Evolutionary conservation across 2,329 filamentous ascomycete genomes (phyloP).

Genomic region (Sporothrix euskadiensis): DNA sequence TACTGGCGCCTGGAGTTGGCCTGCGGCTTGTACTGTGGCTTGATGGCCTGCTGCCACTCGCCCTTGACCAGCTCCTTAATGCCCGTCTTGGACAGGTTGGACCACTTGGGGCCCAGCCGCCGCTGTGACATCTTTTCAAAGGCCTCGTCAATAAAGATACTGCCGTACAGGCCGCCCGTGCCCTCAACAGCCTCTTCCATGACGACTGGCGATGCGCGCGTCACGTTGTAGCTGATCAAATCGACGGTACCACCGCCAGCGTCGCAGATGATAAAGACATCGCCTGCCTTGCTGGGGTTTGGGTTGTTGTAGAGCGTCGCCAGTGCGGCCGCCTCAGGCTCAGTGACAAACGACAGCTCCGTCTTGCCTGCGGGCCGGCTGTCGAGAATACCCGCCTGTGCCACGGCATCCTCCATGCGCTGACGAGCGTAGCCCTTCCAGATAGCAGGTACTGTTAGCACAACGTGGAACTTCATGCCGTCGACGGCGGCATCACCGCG

Average conservation of each 20-base stretch:
- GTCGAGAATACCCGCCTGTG: constrained; percentile 42
- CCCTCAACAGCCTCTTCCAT: constrained; percentile 53
- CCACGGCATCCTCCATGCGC: constrained; percentile 43
- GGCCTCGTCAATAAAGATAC: constrained; percentile 51
- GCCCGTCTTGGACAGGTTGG: constrained; percentile 45
- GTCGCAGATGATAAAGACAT: constrained; percentile 38
- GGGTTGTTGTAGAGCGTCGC: constrained; percentile 42
- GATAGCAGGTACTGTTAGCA: constrained; percentile 50
- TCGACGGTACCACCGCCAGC: constrained; percentile 43
- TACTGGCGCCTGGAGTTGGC: constrained; percentile 31
- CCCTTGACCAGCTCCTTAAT: constrained; percentile 50
- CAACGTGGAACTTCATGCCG: constrained; percentile 40
- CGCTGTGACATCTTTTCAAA: constrained; percentile 49
- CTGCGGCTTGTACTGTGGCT: constrained; percentile 41
- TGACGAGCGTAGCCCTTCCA: constrained; percentile 45
- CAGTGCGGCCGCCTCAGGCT: constrained; percentile 50
- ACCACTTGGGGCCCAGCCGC: constrained; percentile 49
- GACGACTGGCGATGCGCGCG: constrained; percentile 38
- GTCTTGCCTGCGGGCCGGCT: constrained; percentile 37
- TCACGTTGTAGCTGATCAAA: constrained; percentile 54
- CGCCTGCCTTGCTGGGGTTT: constrained; percentile 28
- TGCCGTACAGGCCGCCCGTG: constrained; percentile 53
- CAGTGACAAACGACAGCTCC: constrained; percentile 41
- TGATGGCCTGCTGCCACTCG: constrained; percentile 44
- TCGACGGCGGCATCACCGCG: constrained; percentile 26